Percentiles rank a stretch among this genome's conserved stretches.
Evolutionary conservation across 495 filamentous ascomycete species (phyloP).

Genomic region (Aspergillus saccharolyticus): DNA sequence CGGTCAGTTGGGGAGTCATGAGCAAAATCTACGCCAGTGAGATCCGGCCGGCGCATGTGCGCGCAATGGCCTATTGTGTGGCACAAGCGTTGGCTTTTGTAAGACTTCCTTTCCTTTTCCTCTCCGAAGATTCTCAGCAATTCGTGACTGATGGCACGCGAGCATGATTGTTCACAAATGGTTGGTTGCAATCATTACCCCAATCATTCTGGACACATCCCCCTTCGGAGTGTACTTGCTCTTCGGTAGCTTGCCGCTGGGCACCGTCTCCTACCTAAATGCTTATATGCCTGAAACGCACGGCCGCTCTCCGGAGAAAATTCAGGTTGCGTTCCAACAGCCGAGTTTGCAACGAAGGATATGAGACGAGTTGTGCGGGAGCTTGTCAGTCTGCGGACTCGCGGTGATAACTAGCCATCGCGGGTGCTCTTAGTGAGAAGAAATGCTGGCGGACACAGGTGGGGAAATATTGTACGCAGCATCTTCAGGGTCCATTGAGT

Average conservation of each 20-base stretch:
- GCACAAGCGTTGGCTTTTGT: not conserved
- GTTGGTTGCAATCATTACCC: not conserved
- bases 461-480: not conserved
- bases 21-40: not conserved
- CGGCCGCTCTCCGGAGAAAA: not conserved
- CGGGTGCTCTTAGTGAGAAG: not conserved
- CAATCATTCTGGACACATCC: not conserved
- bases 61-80: not conserved
- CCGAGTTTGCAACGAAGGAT: not conserved
- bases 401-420: not conserved
- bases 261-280: not conserved
- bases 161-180: not conserved
- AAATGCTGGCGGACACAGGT: not conserved
- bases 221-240: not conserved
- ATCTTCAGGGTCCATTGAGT: not conserved
- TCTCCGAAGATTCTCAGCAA: not conserved
- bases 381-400: not conserved
- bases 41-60: not conserved
- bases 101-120: not conserved
- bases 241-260: not conserved
- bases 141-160: not conserved
- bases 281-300: not conserved
- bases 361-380: not conserved
- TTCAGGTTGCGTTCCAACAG: not conserved
- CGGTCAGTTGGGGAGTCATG: not conserved